Conservation (phyloP, 345 rosid species). For the Isatis tinctoria region DNA sequence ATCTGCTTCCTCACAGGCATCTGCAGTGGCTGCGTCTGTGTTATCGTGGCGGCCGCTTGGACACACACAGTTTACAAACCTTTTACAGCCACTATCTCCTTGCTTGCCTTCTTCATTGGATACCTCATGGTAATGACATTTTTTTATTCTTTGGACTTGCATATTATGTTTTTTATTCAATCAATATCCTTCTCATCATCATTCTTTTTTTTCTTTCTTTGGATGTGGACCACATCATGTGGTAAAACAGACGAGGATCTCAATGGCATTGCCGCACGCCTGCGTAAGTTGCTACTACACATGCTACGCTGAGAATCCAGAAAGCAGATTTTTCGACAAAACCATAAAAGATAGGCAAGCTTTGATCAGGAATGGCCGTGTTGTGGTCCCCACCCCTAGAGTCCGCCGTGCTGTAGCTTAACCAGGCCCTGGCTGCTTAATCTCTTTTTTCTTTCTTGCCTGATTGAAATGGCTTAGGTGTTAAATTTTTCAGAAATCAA, state of each 20-base stretch:
- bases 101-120: slow-evolving; percentile 72
- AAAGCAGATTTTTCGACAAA: slow-evolving; percentile 59
- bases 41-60: slow-evolving; percentile 84
- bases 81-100: slow-evolving; percentile 75
- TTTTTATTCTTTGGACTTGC: neutral
- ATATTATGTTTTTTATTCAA: neutral
- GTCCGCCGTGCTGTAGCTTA: slow-evolving; percentile 40
- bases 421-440: neutral
- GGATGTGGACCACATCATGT: too few species aligned
- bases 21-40: slow-evolving; percentile 92
- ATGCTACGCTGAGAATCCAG: slow-evolving; percentile 89
- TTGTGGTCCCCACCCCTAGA: slow-evolving; percentile 60
- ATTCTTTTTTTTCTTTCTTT: neutral
- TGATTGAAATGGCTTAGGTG: neutral
- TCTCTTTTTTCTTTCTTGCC: neutral
- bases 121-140: slow-evolving; percentile 71
- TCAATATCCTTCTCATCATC: neutral
- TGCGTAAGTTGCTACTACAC: slow-evolving; percentile 92
- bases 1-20: slow-evolving; percentile 92
- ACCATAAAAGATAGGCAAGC: slow-evolving; percentile 54
- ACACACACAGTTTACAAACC: slow-evolving; percentile 53
- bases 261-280: slow-evolving; percentile 96
- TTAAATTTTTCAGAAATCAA: neutral
- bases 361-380: slow-evolving; percentile 46
- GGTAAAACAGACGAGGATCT: slow-evolving; percentile 71